Evolutionary conservation across 208 protist genomes (phyloP), one percentile per base, ranked within the genome.

Genomic region (Plasmodiophora brassicae): DNA sequence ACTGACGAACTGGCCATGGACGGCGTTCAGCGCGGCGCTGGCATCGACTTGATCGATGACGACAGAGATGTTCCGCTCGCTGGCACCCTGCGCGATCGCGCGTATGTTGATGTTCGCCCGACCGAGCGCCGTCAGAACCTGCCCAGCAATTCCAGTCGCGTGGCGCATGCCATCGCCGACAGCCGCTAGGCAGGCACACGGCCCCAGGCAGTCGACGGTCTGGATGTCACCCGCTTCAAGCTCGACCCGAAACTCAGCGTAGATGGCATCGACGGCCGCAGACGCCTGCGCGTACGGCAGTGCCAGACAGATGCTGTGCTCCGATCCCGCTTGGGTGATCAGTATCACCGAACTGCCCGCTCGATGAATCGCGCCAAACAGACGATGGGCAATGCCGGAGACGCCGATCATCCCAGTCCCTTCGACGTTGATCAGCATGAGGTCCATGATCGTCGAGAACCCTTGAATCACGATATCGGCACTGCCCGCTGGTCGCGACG

Each of bases 301-400:
- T n/a, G 91, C 91, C 5, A 92, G 46, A 54, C 91, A 92, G 54
- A 92, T 92, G 14, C 85, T 90, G 43, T 93, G 91, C 78, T 93
- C 89, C 32, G 91, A 92, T 0, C 60, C 85, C 32, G 91, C 88
- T 5, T 89, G 91, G 5, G 89, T 87, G 43, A 93, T 91, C 22
- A 91, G 60, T 35, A 86, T 35, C 32, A 90, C 90, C 39, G 38
- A 41, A 35, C 85, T 22, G 44, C 50, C 28, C 45, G 8, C 0
- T 71, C 39, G 38, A 36, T 36, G 71, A 14, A 91, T 28, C 36
- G 84, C 90, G 28, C 35, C 50, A 36, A 91, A 91, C 22, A 91
- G 5, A 1, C 90, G 36, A 20, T 88, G 22, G n/a, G 87, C 44
- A 22, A 92, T 54, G n/a, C 90, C 90, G 5, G 89, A 14, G 1